A percentile compares a stretch with the other conserved stretches of the same genome.
These are phyloP conservation scores for Echium plantagineum DNA, from an alignment of 257 asterid genomes.

Conservation along the genomic window DNA sequence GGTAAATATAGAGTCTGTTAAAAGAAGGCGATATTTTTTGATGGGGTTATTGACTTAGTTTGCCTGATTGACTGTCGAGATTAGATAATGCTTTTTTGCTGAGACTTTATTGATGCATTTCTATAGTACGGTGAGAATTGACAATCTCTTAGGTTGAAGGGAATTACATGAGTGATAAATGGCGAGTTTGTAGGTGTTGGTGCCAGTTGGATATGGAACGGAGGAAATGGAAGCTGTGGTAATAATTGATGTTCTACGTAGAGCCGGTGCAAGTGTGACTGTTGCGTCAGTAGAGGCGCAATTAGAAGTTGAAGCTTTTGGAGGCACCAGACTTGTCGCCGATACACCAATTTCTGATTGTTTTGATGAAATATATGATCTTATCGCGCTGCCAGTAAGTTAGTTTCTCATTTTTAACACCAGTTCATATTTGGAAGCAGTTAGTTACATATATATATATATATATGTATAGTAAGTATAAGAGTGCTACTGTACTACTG, in stretches of 20 bases:
- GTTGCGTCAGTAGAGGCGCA: slow-evolving; percentile 87
- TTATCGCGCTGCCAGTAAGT: slow-evolving; percentile 70
- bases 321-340: slow-evolving; percentile 78
- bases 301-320: slow-evolving; percentile 70
- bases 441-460: no score
- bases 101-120: neutral
- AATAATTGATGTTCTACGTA: slow-evolving; percentile 61
- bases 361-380: slow-evolving; percentile 53
- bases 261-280: slow-evolving; percentile 84
- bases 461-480: slow-evolving; percentile 11
- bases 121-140: neutral
- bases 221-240: slow-evolving; percentile 97
- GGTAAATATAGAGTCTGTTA: neutral
- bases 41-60: neutral
- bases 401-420: slow-evolving; percentile 3
- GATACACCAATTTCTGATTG: slow-evolving; percentile 55
- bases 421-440: neutral
- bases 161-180: neutral
- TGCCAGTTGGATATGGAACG: slow-evolving; percentile 84
- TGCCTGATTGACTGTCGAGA: neutral
- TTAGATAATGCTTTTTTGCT: neutral
- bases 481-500: slow-evolving; percentile 7
- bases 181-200: slow-evolving; percentile 46
- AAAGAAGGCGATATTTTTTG: neutral
- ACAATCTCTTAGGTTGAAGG: neutral